A percentile compares a stretch with the other conserved stretches of the same genome.
Evolutionary conservation across 768 basidiomycete genomes (phyloP).

Genomic region (Leccinum disarticulatum): DNA sequence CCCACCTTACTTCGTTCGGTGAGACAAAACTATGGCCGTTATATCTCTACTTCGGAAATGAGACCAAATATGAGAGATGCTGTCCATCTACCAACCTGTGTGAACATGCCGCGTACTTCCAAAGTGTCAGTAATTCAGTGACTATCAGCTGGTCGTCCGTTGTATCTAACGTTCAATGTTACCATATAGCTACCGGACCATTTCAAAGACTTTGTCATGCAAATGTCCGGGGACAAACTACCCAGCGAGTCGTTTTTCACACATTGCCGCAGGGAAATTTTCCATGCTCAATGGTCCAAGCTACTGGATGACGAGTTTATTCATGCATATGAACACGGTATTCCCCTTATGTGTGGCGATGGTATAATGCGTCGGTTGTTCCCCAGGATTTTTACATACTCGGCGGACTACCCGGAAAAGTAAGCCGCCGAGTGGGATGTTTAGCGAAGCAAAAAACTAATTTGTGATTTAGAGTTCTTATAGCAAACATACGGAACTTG

Average conservation of each 20-base stretch:
- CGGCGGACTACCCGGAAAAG: background rate
- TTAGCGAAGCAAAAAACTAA: background rate
- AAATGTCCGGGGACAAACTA: background rate
- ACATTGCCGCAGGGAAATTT: background rate
- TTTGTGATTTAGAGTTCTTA: background rate
- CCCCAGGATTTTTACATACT: background rate
- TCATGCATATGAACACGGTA: background rate
- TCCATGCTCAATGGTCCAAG: background rate
- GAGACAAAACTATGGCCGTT: background rate
- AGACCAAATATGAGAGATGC: background rate
- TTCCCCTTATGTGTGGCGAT: background rate
- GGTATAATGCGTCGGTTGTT: background rate
- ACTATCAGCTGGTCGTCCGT: background rate
- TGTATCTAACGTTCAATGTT: background rate
- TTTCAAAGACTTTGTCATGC: background rate
- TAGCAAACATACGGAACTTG: background rate
- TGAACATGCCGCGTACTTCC: background rate
- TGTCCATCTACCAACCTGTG: background rate
- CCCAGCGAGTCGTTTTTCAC: background rate
- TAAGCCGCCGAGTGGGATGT: background rate
- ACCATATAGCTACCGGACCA: background rate
- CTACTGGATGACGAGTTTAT: background rate
- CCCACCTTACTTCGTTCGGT: background rate
- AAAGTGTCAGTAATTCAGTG: background rate
- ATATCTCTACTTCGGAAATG: background rate